phyloP scores from a whole-genome alignment of 2,329 filamentous ascomycete species.

The Clonostachys chloroleuca region DNA sequence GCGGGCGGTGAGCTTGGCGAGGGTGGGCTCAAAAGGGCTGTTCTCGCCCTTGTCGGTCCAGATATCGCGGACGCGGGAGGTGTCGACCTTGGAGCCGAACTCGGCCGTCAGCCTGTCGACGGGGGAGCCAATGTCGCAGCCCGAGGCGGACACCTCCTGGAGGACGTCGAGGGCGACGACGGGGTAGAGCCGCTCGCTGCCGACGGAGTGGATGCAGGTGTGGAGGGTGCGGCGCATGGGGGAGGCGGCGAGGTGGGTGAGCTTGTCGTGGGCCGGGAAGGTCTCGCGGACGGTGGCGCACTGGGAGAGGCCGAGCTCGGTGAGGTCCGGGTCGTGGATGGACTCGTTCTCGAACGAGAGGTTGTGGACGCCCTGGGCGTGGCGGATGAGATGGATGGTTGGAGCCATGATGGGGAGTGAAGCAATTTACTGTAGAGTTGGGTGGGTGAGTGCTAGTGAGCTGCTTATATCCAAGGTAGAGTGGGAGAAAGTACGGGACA shows the following conservation, averaged over 20 bases:
- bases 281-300: slow-evolving; percentile 55
- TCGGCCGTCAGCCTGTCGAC: slow-evolving; percentile 50
- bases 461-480: too few relatives aligned
- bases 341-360: slow-evolving; percentile 63
- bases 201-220: slow-evolving; percentile 70
- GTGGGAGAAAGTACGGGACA: too few relatives aligned
- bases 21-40: slow-evolving; percentile 39
- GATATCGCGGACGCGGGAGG: slow-evolving; percentile 52
- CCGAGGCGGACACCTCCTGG: slow-evolving; percentile 72
- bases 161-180: slow-evolving; percentile 69
- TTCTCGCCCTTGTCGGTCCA: slow-evolving; percentile 56
- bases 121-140: slow-evolving; percentile 71
- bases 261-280: slow-evolving; percentile 61
- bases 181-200: slow-evolving; percentile 21
- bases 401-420: slow-evolving; percentile 33
- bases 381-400: slow-evolving; percentile 65
- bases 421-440: too few relatives aligned
- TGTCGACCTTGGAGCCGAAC: slow-evolving; percentile 61
- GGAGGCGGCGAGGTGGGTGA: slow-evolving; percentile 72
- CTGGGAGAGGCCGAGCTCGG: slow-evolving; percentile 70
- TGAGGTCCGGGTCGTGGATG: slow-evolving; percentile 75
- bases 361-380: slow-evolving; percentile 81
- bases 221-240: slow-evolving; percentile 78
- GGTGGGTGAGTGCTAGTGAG: too few relatives aligned
- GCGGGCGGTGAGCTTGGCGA: slow-evolving; percentile 52